A percentile compares a stretch with the other conserved stretches of the same genome.
Conservation (phyloP, 2,329 filamentous ascomycete species). For the Plenodomus biglobosus region DNA sequence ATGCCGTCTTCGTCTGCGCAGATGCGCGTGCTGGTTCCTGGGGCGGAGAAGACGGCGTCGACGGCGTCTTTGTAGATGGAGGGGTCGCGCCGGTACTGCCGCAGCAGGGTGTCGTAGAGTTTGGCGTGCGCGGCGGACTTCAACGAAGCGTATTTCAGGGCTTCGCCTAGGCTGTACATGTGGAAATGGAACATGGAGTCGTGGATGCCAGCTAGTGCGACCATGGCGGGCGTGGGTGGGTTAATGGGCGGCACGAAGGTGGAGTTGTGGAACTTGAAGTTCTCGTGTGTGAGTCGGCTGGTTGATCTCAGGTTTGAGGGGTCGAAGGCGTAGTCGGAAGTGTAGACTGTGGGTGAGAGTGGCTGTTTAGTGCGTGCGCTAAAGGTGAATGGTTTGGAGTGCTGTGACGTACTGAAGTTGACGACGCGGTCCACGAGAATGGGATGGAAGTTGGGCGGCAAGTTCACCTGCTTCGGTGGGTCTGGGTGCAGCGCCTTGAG, state of each 20-base stretch:
- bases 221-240: neutral
- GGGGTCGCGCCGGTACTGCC: neutral
- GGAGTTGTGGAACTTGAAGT: slow-evolving; percentile 4
- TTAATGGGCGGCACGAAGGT: neutral
- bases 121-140: slow-evolving; percentile 2
- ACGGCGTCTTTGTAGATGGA: neutral
- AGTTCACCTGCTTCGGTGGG: slow-evolving; percentile 2
- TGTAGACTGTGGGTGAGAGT: slow-evolving; percentile 8
- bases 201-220: slow-evolving; percentile 3
- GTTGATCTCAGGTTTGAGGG: neutral
- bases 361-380: neutral
- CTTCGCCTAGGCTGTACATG: slow-evolving; percentile 15
- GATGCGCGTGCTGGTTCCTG: neutral
- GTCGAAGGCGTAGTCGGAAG: slow-evolving; percentile 9
- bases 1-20: slow-evolving; percentile 6
- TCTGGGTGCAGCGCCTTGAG: neutral
- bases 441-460: slow-evolving; percentile 8
- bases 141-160: slow-evolving; percentile 9
- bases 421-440: slow-evolving; percentile 14
- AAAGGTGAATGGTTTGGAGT: neutral
- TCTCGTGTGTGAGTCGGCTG: neutral
- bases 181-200: slow-evolving; percentile 9
- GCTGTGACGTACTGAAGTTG: slow-evolving; percentile 5
- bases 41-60: slow-evolving; percentile 1
- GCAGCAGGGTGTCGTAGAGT: slow-evolving; percentile 1